phyloP scores from a whole-genome alignment of 441 rosid genomes.

The Dalechampia spathulata region DNA sequence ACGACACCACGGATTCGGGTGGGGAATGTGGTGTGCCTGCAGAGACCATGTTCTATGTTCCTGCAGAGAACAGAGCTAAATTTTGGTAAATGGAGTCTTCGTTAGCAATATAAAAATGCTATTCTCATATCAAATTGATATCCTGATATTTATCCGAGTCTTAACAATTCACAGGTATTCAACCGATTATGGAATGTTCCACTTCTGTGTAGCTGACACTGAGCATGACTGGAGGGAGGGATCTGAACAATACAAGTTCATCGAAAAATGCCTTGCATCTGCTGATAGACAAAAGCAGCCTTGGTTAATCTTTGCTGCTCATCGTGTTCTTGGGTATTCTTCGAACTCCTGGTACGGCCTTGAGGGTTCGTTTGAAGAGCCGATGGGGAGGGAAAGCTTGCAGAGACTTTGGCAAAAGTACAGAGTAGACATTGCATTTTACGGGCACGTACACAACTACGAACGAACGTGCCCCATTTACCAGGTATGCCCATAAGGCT shows the following conservation, averaged over 20 bases:
- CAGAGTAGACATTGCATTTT: constrained; percentile 89
- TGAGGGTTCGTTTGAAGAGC: constrained; percentile 77
- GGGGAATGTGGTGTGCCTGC: constrained; percentile 95
- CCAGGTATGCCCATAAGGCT: constrained; percentile 60
- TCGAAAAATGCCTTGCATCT: constrained; percentile 76
- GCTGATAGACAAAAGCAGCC: constrained; percentile 81
- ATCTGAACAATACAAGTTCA: constrained; percentile 67
- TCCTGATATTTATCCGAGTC: too few relatives aligned
- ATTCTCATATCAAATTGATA: too few relatives aligned
- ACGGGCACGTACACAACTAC: constrained; percentile 91
- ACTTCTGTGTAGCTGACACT: constrained; percentile 81
- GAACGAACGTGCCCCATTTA: constrained; percentile 85
- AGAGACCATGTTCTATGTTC: constrained; percentile 82
- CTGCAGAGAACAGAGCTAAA: constrained; percentile 88
- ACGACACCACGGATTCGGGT: constrained; percentile 60
- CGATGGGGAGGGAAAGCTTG: constrained; percentile 91
- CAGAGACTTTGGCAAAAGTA: constrained; percentile 95
- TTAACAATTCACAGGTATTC: constrained; percentile 55
- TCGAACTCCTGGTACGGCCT: constrained; percentile 46
- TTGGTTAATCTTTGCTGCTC: constrained; percentile 87
- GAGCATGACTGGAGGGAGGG: constrained; percentile 98
- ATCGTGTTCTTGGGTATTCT: constrained; percentile 87
- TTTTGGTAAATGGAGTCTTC: constrained; percentile 86
- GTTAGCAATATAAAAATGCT: too few relatives aligned
- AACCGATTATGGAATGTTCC: constrained; percentile 86